Evolutionary conservation across 768 basidiomycete genomes (phyloP).

Genomic region (Russula lepida): DNA sequence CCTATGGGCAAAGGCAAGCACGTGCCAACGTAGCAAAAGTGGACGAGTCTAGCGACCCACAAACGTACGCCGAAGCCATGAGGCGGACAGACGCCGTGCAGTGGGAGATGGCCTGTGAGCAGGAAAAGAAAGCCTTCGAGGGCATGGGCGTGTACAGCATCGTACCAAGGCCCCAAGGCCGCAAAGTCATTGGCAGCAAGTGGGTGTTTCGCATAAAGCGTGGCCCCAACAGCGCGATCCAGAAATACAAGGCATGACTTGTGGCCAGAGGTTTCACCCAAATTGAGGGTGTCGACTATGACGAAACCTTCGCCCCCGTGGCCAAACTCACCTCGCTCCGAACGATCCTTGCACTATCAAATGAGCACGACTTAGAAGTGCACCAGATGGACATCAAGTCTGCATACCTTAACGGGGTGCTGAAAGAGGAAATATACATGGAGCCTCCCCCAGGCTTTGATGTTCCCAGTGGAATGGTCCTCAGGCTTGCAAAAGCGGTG

Average conservation of each 20-base stretch:
- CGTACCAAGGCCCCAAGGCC: not conserved
- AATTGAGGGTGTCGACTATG: conserved; percentile 29
- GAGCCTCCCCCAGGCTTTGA: not conserved
- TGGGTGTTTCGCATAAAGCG: conserved; percentile 23
- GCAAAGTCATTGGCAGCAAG: not conserved
- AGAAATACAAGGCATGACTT: conserved; percentile 30
- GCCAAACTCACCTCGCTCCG: conserved; percentile 14
- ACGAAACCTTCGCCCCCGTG: not conserved
- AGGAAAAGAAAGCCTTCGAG: not conserved
- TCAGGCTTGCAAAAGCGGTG: not conserved
- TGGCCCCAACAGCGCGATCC: conserved; percentile 25
- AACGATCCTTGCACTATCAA: not conserved
- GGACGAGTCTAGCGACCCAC: too few relatives aligned
- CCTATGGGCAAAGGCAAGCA: too few relatives aligned
- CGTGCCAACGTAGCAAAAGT: too few relatives aligned
- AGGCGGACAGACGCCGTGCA: not conserved
- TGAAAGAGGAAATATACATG: not conserved
- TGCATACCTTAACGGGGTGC: not conserved
- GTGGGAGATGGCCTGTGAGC: not conserved
- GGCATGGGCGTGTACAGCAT: not conserved
- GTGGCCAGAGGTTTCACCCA: conserved; percentile 34
- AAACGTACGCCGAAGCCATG: not conserved
- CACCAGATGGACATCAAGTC: not conserved
- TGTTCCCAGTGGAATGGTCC: not conserved
- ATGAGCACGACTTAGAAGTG: not conserved